A percentile compares a stretch with the other conserved stretches of the same genome.
Evolutionary conservation across 2,329 filamentous ascomycete genomes (phyloP).

Genomic region (Fusarium goolgardi): DNA sequence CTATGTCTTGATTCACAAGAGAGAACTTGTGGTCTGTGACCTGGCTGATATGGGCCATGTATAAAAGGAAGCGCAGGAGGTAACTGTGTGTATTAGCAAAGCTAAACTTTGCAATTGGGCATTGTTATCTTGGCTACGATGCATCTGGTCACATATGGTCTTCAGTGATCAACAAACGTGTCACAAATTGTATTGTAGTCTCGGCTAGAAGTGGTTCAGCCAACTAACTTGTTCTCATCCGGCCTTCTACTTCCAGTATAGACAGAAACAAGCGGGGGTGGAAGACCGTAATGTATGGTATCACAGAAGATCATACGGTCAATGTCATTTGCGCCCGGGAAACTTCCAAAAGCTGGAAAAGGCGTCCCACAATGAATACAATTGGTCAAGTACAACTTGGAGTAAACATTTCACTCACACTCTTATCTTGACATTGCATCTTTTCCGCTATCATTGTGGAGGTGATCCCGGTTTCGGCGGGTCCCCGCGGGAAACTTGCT

Average conservation of each 20-base stretch:
- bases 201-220: constrained; percentile 11
- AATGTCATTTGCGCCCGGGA: constrained; percentile 35
- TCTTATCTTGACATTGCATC: constrained; percentile 21
- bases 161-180: background rate
- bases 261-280: constrained; percentile 10
- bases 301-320: constrained; percentile 7
- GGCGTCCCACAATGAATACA: background rate
- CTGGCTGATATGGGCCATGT: background rate
- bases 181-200: background rate
- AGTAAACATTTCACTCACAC: background rate
- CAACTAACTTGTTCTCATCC: constrained; percentile 16
- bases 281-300: constrained; percentile 18
- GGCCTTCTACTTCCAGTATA: constrained; percentile 32
- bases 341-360: constrained; percentile 3
- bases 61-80: background rate
- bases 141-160: background rate
- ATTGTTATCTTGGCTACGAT: background rate
- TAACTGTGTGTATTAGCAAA: constrained; percentile 25
- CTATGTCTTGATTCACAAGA: too few species aligned
- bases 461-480: constrained; percentile 22
- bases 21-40: background rate
- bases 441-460: constrained; percentile 1
- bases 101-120: constrained; percentile 4
- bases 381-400: constrained; percentile 16
- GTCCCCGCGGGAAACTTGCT: background rate